phyloP scores from a whole-genome alignment of 306 rosid species.

The Castanea crenata region DNA sequence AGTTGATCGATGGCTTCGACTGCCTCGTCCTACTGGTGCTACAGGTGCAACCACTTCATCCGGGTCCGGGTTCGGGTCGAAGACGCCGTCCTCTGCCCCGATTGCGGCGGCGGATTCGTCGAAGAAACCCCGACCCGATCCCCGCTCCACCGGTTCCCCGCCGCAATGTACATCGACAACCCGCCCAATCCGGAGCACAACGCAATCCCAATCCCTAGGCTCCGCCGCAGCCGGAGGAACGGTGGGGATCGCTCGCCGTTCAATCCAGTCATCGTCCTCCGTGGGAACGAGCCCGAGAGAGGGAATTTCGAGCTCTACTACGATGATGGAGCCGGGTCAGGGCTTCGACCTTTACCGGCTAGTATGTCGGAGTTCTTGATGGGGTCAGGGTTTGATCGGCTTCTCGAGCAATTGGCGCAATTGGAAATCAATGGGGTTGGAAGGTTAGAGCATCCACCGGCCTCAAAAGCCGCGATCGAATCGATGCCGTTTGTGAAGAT shows the following conservation, averaged over 20 bases:
- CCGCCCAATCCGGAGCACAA: slow-evolving; percentile 26
- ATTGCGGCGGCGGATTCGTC: slow-evolving; percentile 53
- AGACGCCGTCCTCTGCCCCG: slow-evolving; percentile 47
- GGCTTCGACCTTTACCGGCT: slow-evolving; percentile 57
- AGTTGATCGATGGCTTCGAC: slow-evolving; percentile 36
- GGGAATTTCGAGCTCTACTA: slow-evolving; percentile 60
- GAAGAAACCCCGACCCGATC: slow-evolving; percentile 53
- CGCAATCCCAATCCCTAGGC: slow-evolving; percentile 33
- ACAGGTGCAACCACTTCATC: slow-evolving; percentile 51
- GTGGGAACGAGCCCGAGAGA: slow-evolving; percentile 39
- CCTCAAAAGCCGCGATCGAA: slow-evolving; percentile 64
- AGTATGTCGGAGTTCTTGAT: slow-evolving; percentile 56
- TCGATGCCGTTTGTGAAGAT: slow-evolving; percentile 64
- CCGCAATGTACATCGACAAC: slow-evolving; percentile 41
- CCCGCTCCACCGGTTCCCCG: slow-evolving; percentile 40
- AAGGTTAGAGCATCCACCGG: slow-evolving; percentile 53
- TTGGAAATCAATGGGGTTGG: slow-evolving; percentile 45
- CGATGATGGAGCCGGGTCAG: slow-evolving; percentile 58
- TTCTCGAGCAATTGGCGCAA: slow-evolving; percentile 57
- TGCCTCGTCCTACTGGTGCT: slow-evolving; percentile 56
- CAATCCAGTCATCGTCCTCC: slow-evolving; percentile 66
- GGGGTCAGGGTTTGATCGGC: slow-evolving; percentile 69
- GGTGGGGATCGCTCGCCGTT: slow-evolving; percentile 61
- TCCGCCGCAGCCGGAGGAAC: slow-evolving; percentile 37
- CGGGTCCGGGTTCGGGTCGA: slow-evolving; percentile 37